Conservation (phyloP, 305 asterid species). For the Solanum hybrid region DNA sequence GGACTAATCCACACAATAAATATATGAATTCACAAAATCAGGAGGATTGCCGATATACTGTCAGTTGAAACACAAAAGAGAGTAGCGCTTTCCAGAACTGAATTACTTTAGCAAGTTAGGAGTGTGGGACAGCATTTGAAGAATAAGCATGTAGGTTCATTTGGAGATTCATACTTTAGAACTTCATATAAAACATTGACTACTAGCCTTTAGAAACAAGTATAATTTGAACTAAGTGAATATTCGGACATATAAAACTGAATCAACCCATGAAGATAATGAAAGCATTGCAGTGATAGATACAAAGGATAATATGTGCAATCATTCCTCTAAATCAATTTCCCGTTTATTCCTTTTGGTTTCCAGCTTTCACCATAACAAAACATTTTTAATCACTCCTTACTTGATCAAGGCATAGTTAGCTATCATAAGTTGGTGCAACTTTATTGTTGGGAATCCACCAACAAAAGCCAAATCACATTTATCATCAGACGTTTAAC, state of each 20-base stretch:
- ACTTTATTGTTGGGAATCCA: not conserved
- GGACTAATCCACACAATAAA: not conserved
- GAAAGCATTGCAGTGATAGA: not conserved
- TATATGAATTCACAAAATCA: not conserved
- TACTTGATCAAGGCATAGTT: not conserved
- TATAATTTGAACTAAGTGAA: not conserved
- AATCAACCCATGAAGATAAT: not conserved
- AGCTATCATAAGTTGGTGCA: not conserved
- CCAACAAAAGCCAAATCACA: not conserved
- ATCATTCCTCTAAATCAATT: not conserved
- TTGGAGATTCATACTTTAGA: not conserved
- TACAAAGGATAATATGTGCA: not conserved
- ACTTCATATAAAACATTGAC: not conserved
- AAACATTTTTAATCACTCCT: not conserved
- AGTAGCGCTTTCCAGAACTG: not conserved
- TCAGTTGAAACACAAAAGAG: not conserved
- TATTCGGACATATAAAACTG: not conserved
- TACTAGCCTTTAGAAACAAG: not conserved
- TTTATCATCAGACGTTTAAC: not conserved
- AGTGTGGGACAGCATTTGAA: not conserved
- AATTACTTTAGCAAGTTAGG: not conserved
- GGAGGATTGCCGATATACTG: not conserved
- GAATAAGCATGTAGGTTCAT: not conserved
- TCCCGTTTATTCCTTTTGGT: not conserved
- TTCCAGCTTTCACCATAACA: not conserved